These are phyloP conservation scores for Quercus rubra DNA, from an alignment of 306 rosid genomes.

Conservation along the genomic window DNA sequence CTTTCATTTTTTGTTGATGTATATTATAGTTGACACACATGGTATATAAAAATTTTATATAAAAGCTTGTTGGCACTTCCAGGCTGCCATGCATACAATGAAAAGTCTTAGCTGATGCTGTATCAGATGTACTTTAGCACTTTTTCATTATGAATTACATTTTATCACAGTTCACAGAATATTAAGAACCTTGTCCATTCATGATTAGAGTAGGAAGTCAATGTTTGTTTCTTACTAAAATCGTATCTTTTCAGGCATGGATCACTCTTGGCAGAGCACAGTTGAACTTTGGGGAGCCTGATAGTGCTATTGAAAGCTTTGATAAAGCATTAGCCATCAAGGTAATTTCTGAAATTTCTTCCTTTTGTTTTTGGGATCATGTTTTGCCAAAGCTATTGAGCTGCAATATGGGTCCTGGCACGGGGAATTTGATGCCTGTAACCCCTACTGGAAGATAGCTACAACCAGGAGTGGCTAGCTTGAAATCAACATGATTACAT, in stretches of 20 bases:
- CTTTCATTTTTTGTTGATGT: neutral
- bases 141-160: neutral
- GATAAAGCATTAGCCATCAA: slow-evolving; percentile 75
- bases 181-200: slow-evolving; percentile 3
- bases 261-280: slow-evolving; percentile 93
- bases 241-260: slow-evolving; percentile 65
- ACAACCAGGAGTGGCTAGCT: neutral
- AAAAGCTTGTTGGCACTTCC: too few species aligned
- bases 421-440: neutral
- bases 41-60: neutral
- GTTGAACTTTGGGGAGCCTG: slow-evolving; percentile 90
- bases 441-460: neutral
- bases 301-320: slow-evolving; percentile 75
- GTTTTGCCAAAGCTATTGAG: neutral
- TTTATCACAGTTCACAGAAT: neutral
- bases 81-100: neutral
- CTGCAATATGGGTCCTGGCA: neutral
- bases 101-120: neutral
- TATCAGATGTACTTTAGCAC: neutral
- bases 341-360: slow-evolving; percentile 41
- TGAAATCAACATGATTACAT: neutral
- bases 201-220: neutral
- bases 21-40: neutral
- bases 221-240: slow-evolving; percentile 2
- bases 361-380: slow-evolving; percentile 11